Base-by-base conservation (phyloP, 2,329 filamentous ascomycete species). In the Hymenoscyphus occultus region DNA sequence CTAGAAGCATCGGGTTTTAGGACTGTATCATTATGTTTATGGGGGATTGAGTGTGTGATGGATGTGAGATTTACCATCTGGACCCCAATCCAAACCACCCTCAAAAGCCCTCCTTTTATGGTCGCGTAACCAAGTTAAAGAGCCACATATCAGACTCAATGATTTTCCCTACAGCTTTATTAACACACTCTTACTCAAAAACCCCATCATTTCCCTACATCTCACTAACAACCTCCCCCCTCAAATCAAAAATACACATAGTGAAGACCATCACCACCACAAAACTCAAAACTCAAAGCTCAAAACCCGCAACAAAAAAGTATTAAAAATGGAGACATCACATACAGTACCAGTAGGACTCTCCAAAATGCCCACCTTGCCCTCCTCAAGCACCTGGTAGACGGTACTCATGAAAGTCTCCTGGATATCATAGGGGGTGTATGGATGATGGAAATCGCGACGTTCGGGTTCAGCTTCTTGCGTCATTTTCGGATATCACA, bases 321-420 rank as follows among this genome's bases (percentile, higher is more conserved):
- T n/a, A n/a, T n/a, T 9, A 51, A 22, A 51, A 22, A 22, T 22
- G 22, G 22, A 22, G 22, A 22, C 22, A 4, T 48, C 42, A 66
- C 73, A 67, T 68, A 76, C 73, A 72, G 80, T 82, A 78, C 89
- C 89, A 62, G 89, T 91, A 16, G 89, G 89, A 54, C 87, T 90
- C 73, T 92, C 89, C 69, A 92, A 88, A 59, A 92, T 88, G 28
- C 86, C 89, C 60, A 92, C 81, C 73, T 88, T 87, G 40, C 85
- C 83, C 45, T 86, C 77, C 70, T 91, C 86, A 58, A 91, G 82
- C 71, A 86, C 90, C 32, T 84, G 78, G 73, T 91, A 91, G 13
- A 91, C 77, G 5, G 86, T 84, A 65, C 81, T 82, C 89, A 92
- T 92, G 72, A 92, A 90, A 65, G 87, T 80, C 64, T 84, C 80